Evolutionary conservation across 1,284 basidiomycete species (phyloP).

Genomic region (Inonotus obliquus): DNA sequence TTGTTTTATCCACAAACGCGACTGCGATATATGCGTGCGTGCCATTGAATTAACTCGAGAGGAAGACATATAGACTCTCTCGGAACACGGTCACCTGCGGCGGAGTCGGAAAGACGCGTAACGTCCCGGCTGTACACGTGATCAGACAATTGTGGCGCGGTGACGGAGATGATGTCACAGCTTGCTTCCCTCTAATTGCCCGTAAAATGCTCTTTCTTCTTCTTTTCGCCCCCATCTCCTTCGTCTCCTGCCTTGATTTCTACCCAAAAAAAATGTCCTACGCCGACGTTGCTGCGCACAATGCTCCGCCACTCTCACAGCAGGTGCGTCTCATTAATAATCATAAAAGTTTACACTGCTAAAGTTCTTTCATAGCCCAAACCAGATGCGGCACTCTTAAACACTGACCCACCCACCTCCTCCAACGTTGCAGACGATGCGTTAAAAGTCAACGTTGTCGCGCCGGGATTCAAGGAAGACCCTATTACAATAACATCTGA

Average conservation of each 20-base stretch:
- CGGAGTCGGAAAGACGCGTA: no score
- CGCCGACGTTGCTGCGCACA: slow-evolving; percentile 56
- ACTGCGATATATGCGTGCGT: no score
- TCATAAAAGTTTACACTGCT: background rate
- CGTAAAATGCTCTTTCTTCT: no score
- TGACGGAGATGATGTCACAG: no score
- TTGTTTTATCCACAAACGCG: no score
- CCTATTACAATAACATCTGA: slow-evolving; percentile 40
- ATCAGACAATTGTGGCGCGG: no score
- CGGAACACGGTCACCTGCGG: no score
- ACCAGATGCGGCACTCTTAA: slow-evolving; percentile 57
- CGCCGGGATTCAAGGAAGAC: slow-evolving; percentile 44
- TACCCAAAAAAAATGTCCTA: slow-evolving; percentile 51
- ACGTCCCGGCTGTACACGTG: no score
- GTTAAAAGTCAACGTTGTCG: slow-evolving; percentile 50
- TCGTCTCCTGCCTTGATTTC: no score
- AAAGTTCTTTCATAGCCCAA: slow-evolving; percentile 43
- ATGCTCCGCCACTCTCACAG: slow-evolving; percentile 43
- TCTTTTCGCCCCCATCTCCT: background rate
- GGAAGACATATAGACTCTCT: no score
- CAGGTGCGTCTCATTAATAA: slow-evolving; percentile 32
- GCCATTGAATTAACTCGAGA: no score
- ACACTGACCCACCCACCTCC: slow-evolving; percentile 43
- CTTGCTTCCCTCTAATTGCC: no score
- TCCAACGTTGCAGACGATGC: slow-evolving; percentile 42